Evolutionary conservation across 2,329 filamentous ascomycete species (phyloP).

Genomic region (Aulographum hederae): DNA sequence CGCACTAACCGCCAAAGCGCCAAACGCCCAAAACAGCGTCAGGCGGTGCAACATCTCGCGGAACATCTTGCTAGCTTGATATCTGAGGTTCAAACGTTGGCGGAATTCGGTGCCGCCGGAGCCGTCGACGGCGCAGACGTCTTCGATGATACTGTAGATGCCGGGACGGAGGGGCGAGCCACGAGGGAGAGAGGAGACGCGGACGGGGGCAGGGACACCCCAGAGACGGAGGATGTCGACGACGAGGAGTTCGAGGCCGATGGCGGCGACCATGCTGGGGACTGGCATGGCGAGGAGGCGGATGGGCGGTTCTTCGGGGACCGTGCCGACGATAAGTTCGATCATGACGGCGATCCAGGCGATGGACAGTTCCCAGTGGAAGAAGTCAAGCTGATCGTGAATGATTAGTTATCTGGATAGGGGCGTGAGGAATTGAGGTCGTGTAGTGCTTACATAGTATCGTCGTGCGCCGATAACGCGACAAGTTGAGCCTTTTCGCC

Average conservation of each 20-base stretch:
- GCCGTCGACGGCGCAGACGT: constrained; percentile 34
- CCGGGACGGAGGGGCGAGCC: constrained; percentile 32
- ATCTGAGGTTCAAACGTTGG: constrained; percentile 30
- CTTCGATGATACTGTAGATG: constrained; percentile 36
- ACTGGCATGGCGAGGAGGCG: constrained; percentile 34
- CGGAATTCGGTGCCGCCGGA: constrained; percentile 33
- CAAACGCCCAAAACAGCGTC: constrained; percentile 34
- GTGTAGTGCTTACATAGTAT: no score
- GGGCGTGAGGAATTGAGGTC: neutral
- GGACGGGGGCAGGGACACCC: constrained; percentile 26
- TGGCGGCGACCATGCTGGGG: constrained; percentile 31
- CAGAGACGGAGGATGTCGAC: constrained; percentile 29
- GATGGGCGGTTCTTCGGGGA: constrained; percentile 28
- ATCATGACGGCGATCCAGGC: constrained; percentile 39
- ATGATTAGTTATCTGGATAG: constrained; percentile 6
- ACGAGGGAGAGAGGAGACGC: constrained; percentile 32
- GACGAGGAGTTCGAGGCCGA: constrained; percentile 30
- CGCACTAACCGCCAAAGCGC: constrained; percentile 20
- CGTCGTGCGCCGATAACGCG: constrained; percentile 30
- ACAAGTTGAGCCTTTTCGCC: constrained; percentile 32
- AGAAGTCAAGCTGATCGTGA: constrained; percentile 30
- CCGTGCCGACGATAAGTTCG: constrained; percentile 33
- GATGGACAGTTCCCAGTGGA: constrained; percentile 37
- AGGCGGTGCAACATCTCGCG: constrained; percentile 32
- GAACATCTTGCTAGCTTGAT: constrained; percentile 34